Evolutionary conservation across 1,284 basidiomycete genomes (phyloP), one percentile per base, ranked within the genome.

Genomic region (Leccinum subrobustum): DNA sequence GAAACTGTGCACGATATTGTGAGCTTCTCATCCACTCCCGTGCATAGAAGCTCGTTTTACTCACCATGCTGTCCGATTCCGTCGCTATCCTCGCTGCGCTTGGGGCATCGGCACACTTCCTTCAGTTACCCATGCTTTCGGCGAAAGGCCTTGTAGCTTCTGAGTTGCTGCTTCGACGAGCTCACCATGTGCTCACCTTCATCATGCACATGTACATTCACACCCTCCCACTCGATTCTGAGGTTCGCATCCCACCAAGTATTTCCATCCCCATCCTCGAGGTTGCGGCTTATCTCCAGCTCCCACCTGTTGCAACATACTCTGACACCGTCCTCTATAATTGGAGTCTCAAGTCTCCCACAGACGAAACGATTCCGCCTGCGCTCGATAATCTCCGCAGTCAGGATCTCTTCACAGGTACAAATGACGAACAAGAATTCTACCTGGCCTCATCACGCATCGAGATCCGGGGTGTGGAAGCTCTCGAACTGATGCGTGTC

Each of bases 261-360:
- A 78, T 97, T 60, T 84, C 91, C 3, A 76, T 96, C 6, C 96
- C 95, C 0, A 82, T 94, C 29, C 83, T 95, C n/a, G 81, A 85
- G 64, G 81, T 95, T 25, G 93, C 87, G 20, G 76, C 81, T 0
- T 79, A 91, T 55, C 84, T 98, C 14, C 90, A 91, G 62, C 77
- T 98, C 1, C 95, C 96, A 0, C 95, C 96, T 0, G 82, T 98
- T 48, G 81, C 96, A 52, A 98, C 95, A 2, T 98, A 97, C 70
- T 92, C 95, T 11, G 95, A 96, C 72, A 91, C 90, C 31, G 95
- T 98, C 2, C 81, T 98, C 6, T 98, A 95, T 79, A 97, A 98
- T 71, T 97, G 93, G 93, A 74, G 77, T 7, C 78, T 84, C 73
- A 78, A n/a, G 58, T 60, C 57, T 66, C 61, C 62, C 56, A 59